phyloP scores from a whole-genome alignment of 805 yeast species.

The Komagataella populi region DNA sequence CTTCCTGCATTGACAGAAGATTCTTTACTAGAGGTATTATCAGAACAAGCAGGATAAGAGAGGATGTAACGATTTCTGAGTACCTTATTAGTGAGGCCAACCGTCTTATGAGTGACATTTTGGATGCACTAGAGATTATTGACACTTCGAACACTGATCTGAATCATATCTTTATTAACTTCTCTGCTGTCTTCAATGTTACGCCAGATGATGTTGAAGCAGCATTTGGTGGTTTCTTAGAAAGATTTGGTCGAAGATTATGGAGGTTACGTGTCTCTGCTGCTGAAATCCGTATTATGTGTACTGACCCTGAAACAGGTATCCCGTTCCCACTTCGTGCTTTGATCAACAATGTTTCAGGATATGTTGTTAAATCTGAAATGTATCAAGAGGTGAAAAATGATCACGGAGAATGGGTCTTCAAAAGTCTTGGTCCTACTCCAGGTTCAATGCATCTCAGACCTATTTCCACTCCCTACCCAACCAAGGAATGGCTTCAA shows the following conservation, averaged over 20 bases:
- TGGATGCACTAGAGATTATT: constrained; percentile 88
- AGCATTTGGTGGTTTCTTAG: constrained; percentile 95
- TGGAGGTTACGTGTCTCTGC: constrained; percentile 96
- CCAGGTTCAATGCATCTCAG: constrained; percentile 98
- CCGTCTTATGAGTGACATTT: constrained; percentile 87
- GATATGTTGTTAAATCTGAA: constrained; percentile 93
- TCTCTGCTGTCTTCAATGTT: constrained; percentile 89
- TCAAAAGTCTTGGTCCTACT: constrained; percentile 74
- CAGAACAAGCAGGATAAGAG: constrained; percentile 89
- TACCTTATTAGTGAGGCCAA: constrained; percentile 94
- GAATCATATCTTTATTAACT: constrained; percentile 94
- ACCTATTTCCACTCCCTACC: constrained; percentile 90
- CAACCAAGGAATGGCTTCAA: constrained; percentile 95
- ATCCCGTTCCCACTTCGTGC: constrained; percentile 94
- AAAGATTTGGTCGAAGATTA: constrained; percentile 91
- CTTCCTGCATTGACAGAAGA: constrained; percentile 71
- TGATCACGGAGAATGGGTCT: constrained; percentile 90
- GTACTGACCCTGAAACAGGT: constrained; percentile 80
- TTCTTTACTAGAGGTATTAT: constrained; percentile 95
- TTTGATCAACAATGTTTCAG: constrained; percentile 89
- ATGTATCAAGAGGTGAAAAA: constrained; percentile 90
- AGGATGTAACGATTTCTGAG: constrained; percentile 85
- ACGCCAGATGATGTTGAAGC: constrained; percentile 94
- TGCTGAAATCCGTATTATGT: constrained; percentile 94
- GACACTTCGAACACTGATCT: constrained; percentile 92